Base-by-base conservation (phyloP, 352 stramenopile genomes). In the Pythium brachiatum region DNA sequence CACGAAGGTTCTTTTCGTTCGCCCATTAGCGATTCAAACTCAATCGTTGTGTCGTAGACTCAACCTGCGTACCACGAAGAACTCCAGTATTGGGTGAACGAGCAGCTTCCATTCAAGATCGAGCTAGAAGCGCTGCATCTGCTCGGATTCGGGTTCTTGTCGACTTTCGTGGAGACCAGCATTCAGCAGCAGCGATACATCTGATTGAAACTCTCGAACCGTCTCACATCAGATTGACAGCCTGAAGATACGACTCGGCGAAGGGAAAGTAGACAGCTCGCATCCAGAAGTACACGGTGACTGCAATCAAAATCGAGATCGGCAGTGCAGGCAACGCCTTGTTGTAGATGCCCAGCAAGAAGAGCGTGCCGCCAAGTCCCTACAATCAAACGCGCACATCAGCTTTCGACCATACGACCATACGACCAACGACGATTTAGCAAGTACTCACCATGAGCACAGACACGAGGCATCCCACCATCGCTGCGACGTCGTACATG, bases 301-400 rank as follows among this genome's bases (percentile, higher is more conserved):
- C 84, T 7, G 84, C 78, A 26, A 95, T 57, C 25, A 95, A 54
- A 72, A 95, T 94, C 15, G 86, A 95, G 54, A 99, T 99, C 9
- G 97, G 97, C 32, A 99, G 73, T 16, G 97, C 97, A 16, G 96
- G 96, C 39, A 99, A 76, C n/a, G 97, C 97, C 48, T 84, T 92
- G 48, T 98, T 88, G 72, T 98, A 97, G 11, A 99, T 85, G 12
- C 89, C 90, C 29, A 99, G 80, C 31, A 99, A 73, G 48, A 99
- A 89, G 2, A 99, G 74, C 13, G 97, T 99, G 9, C 84, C 90
- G 36, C 89, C 86, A 15, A 99, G 78, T 26, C 94, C 94, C 75
- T 95, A 53, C 29, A 67, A 52, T 2, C 16, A n/a, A 9, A 53
- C 36, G 60, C 0, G 16, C 18, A 47, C 39, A 52, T 63, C 64